Percentiles rank a stretch among this genome's conserved stretches.
These are phyloP conservation scores for Boletus bicolor DNA, from an alignment of 768 basidiomycete genomes.

Conservation along the genomic window DNA sequence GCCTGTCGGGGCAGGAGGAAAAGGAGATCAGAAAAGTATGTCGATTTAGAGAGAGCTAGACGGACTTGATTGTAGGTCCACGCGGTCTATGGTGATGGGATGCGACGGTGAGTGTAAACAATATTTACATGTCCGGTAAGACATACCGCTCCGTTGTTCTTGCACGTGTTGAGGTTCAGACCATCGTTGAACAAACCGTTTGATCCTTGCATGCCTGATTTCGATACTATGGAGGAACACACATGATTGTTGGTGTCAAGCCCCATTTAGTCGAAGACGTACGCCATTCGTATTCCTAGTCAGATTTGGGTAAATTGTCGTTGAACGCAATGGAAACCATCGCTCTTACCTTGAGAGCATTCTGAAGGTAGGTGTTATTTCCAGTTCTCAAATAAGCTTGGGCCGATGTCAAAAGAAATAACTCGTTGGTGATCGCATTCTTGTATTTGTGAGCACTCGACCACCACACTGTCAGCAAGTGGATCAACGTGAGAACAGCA, in stretches of 20 bases:
- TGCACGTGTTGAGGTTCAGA: constrained; percentile 20
- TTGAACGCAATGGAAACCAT: background rate
- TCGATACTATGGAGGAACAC: constrained; percentile 18
- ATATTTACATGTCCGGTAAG: background rate
- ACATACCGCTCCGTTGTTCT: constrained; percentile 28
- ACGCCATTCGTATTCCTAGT: constrained; percentile 31
- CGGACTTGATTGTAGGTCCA: constrained; percentile 60
- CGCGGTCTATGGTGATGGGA: constrained; percentile 37
- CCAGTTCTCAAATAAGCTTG: constrained; percentile 39
- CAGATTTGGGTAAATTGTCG: background rate
- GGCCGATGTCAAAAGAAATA: constrained; percentile 52
- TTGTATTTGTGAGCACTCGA: constrained; percentile 53
- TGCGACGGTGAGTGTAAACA: background rate
- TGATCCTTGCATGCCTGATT: constrained; percentile 29
- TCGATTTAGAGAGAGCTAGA: background rate
- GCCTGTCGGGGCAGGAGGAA: constrained; percentile 30
- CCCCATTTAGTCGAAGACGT: constrained; percentile 3
- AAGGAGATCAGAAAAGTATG: background rate
- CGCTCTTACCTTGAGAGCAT: constrained; percentile 43
- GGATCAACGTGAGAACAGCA: background rate
- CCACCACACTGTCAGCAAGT: constrained; percentile 48
- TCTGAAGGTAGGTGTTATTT: constrained; percentile 42
- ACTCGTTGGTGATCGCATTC: constrained; percentile 59
- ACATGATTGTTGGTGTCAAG: background rate
- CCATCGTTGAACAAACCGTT: constrained; percentile 33